These are phyloP conservation scores for Chlamydomonas reinhardtii DNA, from an alignment of 163 green algal species.

Conservation along the genomic window DNA sequence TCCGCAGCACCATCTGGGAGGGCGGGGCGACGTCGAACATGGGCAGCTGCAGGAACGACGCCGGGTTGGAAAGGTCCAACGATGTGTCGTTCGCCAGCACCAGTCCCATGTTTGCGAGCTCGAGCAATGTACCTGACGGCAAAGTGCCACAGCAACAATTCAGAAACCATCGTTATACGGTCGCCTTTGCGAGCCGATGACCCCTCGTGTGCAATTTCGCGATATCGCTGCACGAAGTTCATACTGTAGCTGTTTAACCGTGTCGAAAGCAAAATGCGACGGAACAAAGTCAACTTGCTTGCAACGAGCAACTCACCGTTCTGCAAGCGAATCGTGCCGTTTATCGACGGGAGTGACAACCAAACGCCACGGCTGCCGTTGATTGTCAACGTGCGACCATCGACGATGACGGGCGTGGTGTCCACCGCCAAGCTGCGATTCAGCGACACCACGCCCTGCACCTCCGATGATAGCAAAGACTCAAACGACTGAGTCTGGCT, in stretches of 20 bases:
- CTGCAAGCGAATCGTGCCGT: background rate
- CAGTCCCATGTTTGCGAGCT: conserved; percentile 4
- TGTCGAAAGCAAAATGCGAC: no score
- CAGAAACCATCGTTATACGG: no score
- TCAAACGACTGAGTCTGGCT: no score
- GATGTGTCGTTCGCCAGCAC: background rate
- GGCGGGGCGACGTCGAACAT: background rate
- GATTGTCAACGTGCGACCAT: background rate
- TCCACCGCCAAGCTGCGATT: no score
- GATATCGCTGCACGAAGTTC: no score
- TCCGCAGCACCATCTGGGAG: background rate
- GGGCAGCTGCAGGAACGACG: background rate
- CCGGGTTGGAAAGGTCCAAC: background rate
- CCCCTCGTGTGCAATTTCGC: no score
- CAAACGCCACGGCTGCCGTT: background rate
- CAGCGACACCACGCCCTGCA: no score
- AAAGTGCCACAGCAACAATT: no score
- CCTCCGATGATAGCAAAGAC: no score
- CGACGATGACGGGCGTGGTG: background rate
- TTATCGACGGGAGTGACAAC: background rate
- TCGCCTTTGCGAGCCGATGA: no score
- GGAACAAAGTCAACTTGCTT: no score
- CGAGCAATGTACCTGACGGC: background rate
- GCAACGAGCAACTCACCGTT: background rate
- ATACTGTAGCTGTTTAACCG: no score